Evolutionary conservation across 108 stramenopile species (phyloP).

Genomic region (Fragilaria radians): DNA sequence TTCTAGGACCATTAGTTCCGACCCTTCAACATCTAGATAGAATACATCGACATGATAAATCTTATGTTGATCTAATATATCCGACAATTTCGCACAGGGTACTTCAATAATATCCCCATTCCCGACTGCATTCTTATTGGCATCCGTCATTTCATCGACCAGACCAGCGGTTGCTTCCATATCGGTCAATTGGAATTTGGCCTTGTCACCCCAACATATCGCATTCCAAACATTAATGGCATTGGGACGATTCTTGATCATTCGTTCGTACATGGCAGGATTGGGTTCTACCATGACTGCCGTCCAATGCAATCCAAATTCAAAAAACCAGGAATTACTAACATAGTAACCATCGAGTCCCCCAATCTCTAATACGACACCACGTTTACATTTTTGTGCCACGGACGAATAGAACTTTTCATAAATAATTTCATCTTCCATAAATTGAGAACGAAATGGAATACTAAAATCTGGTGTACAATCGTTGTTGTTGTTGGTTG

Average conservation of each 20-base stretch:
- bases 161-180: slow-evolving; percentile 17
- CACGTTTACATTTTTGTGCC: slow-evolving; percentile 42
- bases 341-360: slow-evolving; percentile 27
- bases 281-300: slow-evolving; percentile 31
- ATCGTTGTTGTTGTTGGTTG: too few species aligned
- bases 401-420: slow-evolving; percentile 51
- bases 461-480: not conserved
- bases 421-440: slow-evolving; percentile 42
- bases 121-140: slow-evolving; percentile 5
- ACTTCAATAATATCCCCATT: slow-evolving; percentile 3
- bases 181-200: slow-evolving; percentile 14
- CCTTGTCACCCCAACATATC: slow-evolving; percentile 27
- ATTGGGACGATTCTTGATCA: slow-evolving; percentile 24
- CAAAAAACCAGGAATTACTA: slow-evolving; percentile 30
- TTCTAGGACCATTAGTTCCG: slow-evolving; percentile 31
- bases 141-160: slow-evolving; percentile 20
- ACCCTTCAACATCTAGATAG: slow-evolving; percentile 33
- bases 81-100: slow-evolving; percentile 11
- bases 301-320: slow-evolving; percentile 41
- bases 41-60: slow-evolving; percentile 39
- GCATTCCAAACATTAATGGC: slow-evolving; percentile 23
- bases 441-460: not conserved
- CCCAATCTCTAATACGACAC: slow-evolving; percentile 42
- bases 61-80: slow-evolving; percentile 17
- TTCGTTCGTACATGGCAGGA: slow-evolving; percentile 20